phyloP scores from a whole-genome alignment of 2,329 filamentous ascomycete species.

The Talaromyces sp. region DNA sequence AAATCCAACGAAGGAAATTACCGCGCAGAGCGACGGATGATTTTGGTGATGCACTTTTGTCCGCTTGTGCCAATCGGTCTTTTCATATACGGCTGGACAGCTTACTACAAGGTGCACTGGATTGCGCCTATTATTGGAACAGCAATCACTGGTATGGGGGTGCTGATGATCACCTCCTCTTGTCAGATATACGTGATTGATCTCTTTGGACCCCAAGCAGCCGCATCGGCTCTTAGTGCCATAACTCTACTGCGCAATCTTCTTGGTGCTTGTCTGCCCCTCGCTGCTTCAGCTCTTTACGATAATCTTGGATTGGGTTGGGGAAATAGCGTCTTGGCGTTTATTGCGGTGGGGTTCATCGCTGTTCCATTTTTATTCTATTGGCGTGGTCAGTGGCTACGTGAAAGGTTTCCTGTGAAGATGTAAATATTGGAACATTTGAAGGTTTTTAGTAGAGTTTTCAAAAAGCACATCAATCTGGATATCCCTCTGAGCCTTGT shows the following conservation, averaged over 20 bases:
- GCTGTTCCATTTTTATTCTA: not conserved
- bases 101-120: not conserved
- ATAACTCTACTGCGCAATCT: not conserved
- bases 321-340: constrained; percentile 1
- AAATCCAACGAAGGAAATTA: not conserved
- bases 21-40: not conserved
- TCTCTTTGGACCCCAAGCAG: not conserved
- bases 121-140: constrained; percentile 1
- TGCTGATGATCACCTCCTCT: not conserved
- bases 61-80: not conserved
- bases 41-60: not conserved
- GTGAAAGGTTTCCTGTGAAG: not conserved
- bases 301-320: not conserved
- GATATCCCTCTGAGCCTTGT: too few species aligned
- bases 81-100: not conserved
- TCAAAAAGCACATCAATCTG: too few species aligned
- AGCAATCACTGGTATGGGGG: not conserved
- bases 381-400: not conserved
- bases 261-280: not conserved
- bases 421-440: too few species aligned
- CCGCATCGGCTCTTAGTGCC: not conserved
- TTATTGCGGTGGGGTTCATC: not conserved
- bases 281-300: not conserved
- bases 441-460: too few species aligned
- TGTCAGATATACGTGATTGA: not conserved